A percentile compares a stretch with the other conserved stretches of the same genome.
phyloP scores from a whole-genome alignment of 2,329 filamentous ascomycete species.

The Monosporascus sp. region DNA sequence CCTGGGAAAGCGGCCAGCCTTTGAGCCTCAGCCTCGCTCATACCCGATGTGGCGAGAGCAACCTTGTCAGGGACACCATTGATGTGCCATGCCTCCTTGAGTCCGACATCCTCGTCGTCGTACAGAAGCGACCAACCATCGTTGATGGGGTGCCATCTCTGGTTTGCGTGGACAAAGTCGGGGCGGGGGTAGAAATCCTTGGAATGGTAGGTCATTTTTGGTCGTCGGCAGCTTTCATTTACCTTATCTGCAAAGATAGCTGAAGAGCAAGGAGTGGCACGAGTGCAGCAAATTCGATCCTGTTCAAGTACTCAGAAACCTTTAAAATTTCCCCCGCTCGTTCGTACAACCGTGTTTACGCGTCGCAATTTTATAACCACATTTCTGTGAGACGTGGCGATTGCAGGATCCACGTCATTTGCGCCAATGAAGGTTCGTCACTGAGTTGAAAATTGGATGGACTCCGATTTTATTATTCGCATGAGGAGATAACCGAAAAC shows the following conservation, averaged over 20 bases:
- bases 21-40: conserved; percentile 34
- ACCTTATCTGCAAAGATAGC: not conserved
- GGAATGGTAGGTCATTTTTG: conserved; percentile 23
- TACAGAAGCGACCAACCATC: conserved; percentile 61
- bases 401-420: conserved; percentile 22
- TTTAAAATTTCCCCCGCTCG: not conserved
- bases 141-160: conserved; percentile 57
- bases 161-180: conserved; percentile 52
- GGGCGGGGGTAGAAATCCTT: conserved; percentile 53
- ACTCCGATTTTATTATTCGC: not conserved
- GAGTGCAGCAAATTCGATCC: not conserved
- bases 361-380: not conserved
- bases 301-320: not conserved
- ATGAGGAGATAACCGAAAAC: not conserved
- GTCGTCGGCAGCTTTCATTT: not conserved
- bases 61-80: conserved; percentile 42
- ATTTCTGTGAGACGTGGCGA: conserved; percentile 3
- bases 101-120: conserved; percentile 57
- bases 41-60: conserved; percentile 19
- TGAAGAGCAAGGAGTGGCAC: not conserved
- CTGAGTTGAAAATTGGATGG: conserved; percentile 2
- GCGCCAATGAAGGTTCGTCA: conserved; percentile 4
- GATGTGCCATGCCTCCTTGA: conserved; percentile 47
- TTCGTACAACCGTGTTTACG: not conserved
- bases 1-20: conserved; percentile 46